Evolutionary conservation across 257 asterid genomes (phyloP).

Genomic region (Verbena officinalis): DNA sequence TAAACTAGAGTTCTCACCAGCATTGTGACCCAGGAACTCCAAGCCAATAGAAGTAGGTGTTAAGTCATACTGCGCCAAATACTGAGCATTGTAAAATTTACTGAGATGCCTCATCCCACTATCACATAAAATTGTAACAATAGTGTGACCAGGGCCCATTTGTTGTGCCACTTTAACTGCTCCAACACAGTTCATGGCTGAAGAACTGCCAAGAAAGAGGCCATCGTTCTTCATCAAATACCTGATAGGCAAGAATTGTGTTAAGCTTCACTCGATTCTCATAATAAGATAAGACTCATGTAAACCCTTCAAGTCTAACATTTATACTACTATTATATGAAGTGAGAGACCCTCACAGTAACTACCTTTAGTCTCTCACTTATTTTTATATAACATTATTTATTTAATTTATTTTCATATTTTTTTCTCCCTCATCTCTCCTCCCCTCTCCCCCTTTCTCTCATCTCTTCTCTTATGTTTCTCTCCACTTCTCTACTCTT

Average conservation of each 20-base stretch:
- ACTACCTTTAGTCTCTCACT: too few relatives aligned
- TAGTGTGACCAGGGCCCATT: slow-evolving; percentile 88
- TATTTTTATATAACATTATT: too few relatives aligned
- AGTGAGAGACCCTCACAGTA: too few relatives aligned
- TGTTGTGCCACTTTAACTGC: slow-evolving; percentile 82
- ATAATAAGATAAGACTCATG: neutral
- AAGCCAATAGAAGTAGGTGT: slow-evolving; percentile 70
- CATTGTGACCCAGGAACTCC: slow-evolving; percentile 61
- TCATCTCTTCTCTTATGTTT: too few relatives aligned
- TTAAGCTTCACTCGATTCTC: neutral
- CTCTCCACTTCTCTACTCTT: too few relatives aligned
- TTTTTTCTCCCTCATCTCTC: too few relatives aligned
- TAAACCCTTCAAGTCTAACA: too few relatives aligned
- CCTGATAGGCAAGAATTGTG: slow-evolving; percentile 41
- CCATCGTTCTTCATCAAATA: slow-evolving; percentile 82
- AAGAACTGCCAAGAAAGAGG: slow-evolving; percentile 96
- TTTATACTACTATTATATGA: too few relatives aligned
- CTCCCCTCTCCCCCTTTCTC: too few relatives aligned
- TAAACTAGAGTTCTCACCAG: slow-evolving; percentile 36
- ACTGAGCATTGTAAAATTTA: slow-evolving; percentile 67
- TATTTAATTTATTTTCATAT: too few relatives aligned
- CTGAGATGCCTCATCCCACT: slow-evolving; percentile 97
- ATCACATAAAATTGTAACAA: slow-evolving; percentile 88
- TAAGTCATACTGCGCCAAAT: slow-evolving; percentile 63
- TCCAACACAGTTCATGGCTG: slow-evolving; percentile 98